Conservation (phyloP, 2,329 filamentous ascomycete genomes). For the Bertia moriformis region DNA sequence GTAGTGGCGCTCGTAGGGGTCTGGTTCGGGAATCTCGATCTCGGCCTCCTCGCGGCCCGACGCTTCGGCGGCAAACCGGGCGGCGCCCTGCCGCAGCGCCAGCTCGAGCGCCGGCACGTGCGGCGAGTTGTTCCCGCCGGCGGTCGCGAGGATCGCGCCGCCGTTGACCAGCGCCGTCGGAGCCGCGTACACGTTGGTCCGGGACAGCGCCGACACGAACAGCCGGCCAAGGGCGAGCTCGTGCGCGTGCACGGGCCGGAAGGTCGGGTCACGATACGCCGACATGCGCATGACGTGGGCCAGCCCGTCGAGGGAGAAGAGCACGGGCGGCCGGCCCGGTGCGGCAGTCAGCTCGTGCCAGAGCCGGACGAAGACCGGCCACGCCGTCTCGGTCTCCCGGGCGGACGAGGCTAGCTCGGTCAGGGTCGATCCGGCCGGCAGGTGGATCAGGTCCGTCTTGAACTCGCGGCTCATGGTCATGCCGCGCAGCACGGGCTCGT, state of each 20-base stretch:
- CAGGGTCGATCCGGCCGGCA: conserved; percentile 49
- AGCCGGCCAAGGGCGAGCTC: conserved; percentile 46
- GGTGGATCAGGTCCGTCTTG: conserved; percentile 32
- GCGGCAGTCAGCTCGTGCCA: conserved; percentile 45
- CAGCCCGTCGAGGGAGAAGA: conserved; percentile 47
- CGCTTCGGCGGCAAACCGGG: conserved; percentile 25
- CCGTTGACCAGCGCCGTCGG: conserved; percentile 49
- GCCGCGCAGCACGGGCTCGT: conserved; percentile 45
- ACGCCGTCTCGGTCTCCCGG: conserved; percentile 52
- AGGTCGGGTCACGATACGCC: conserved; percentile 42
- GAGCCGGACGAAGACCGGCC: conserved; percentile 46
- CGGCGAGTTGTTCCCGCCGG: conserved; percentile 57
- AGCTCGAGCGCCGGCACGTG: conserved; percentile 53
- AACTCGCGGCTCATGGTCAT: conserved; percentile 27
- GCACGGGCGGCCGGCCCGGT: conserved; percentile 38
- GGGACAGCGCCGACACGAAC: conserved; percentile 46
- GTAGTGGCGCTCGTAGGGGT: conserved; percentile 40
- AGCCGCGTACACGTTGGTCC: conserved; percentile 36
- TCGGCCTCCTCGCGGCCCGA: conserved; percentile 15
- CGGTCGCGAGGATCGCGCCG: conserved; percentile 64
- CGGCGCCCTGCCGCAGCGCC: conserved; percentile 44
- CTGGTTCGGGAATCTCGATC: conserved; percentile 23
- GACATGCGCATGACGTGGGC: conserved; percentile 47
- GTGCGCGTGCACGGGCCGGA: conserved; percentile 48
- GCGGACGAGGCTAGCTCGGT: conserved; percentile 56